These are phyloP conservation scores for Acacia acuminata DNA, from an alignment of 306 rosid species.

Conservation along the genomic window DNA sequence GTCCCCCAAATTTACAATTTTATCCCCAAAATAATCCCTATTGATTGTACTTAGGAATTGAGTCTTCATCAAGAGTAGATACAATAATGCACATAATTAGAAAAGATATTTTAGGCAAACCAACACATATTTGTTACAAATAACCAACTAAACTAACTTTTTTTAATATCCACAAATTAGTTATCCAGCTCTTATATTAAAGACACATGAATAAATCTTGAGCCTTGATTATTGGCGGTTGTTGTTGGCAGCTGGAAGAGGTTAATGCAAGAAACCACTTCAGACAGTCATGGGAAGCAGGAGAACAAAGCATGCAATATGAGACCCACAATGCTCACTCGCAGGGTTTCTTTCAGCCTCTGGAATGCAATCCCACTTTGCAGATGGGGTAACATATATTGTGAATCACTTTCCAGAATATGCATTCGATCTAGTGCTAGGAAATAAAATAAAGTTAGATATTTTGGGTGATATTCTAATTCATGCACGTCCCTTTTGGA, in stretches of 20 bases:
- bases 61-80: too few species aligned
- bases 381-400: slow-evolving; percentile 33
- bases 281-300: slow-evolving; percentile 75
- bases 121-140: too few species aligned
- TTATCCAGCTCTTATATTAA: too few species aligned
- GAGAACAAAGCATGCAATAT: slow-evolving; percentile 65
- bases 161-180: too few species aligned
- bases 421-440: background rate
- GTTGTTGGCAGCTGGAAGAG: slow-evolving; percentile 71
- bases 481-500: background rate
- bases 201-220: background rate
- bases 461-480: background rate
- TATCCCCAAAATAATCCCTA: too few species aligned
- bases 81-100: too few species aligned
- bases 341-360: slow-evolving; percentile 74
- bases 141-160: too few species aligned
- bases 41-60: too few species aligned
- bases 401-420: background rate
- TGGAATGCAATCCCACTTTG: slow-evolving; percentile 88
- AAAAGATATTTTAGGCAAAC: too few species aligned
- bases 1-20: too few species aligned
- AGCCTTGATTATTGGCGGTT: background rate
- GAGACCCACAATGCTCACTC: slow-evolving; percentile 65
- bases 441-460: background rate
- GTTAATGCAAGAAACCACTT: slow-evolving; percentile 64